Base-by-base conservation (phyloP, 78 protist species). In the slime mould (Dictyostelium discoideum) region DNA sequence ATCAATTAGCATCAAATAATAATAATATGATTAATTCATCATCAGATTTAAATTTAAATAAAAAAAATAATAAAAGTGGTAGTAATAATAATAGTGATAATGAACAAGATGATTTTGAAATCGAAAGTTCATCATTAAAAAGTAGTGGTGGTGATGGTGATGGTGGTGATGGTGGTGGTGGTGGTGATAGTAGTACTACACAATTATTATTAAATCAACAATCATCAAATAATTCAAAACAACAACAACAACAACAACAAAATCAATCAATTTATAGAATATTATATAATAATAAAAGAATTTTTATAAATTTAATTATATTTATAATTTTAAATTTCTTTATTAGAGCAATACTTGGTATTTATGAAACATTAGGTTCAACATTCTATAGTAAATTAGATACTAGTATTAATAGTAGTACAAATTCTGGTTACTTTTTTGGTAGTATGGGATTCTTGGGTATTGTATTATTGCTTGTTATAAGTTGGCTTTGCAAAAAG, bases 361-460 rank as follows among this genome's bases (percentile, higher is more conserved):
- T 85, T 2, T 65, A 44, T 42, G 89, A 85, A 11, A 67, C 80
- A 60, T n/a, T 85, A 0, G 89, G 89, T 8, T 40, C 80, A 37
- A 42, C 78, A 54, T 29, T 85, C 0, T 85, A 85, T 42, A 65
- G 14, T 11, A 29, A 39, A n/a, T 14, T 85, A 6, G 67, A 60
- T 42, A 39, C 74, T 40, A 4, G 42, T 14, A 22, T 26, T 16
- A 18, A 74, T 37, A 74, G 42, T n/a, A 74, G 67, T 24, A 85
- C 37, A 5, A 85, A 26, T 13, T 40, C 65, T 67, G 89, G 89
- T n/a, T 85, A 67, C 80, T 85, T 67, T 42, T 85, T 85, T 67
- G 89, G 89, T 40, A 60, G 80, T 26, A 20, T 85, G 11, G 89
- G 89, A 13, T 18, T 24, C 14, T 24, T 85, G 9, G 89, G 89